These are phyloP conservation scores for Chamaenerion angustifolium DNA, from an alignment of 345 rosid species.

Conservation along the genomic window DNA sequence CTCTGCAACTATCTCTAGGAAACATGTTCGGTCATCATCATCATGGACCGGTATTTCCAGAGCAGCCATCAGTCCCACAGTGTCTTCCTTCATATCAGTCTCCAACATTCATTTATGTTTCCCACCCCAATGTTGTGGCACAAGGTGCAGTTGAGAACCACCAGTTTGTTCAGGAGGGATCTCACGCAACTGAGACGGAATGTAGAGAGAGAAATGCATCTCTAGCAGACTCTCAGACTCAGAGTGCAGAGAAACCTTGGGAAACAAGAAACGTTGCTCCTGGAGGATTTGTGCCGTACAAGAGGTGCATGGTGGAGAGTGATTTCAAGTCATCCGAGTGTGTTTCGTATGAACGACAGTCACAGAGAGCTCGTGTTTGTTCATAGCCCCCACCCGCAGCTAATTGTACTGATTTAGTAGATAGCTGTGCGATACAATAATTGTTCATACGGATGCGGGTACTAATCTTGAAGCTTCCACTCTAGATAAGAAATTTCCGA, in stretches of 20 bases:
- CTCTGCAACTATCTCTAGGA: constrained; percentile 26
- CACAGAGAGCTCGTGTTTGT: constrained; percentile 38
- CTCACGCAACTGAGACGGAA: constrained; percentile 21
- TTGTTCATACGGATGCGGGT: too few species aligned
- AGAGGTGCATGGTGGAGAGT: constrained; percentile 51
- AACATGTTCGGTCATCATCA: constrained; percentile 1
- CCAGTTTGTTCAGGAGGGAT: constrained; percentile 17
- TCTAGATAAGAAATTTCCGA: too few species aligned
- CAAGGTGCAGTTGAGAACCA: not conserved
- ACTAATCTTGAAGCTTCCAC: too few species aligned
- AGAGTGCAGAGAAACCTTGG: constrained; percentile 3
- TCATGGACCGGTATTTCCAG: not conserved
- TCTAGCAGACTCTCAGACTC: constrained; percentile 18
- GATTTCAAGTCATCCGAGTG: constrained; percentile 25
- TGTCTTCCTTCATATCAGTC: constrained; percentile 11
- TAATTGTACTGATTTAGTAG: too few species aligned
- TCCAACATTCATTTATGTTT: constrained; percentile 6
- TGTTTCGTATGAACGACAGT: constrained; percentile 27
- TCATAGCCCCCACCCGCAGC: constrained; percentile 10
- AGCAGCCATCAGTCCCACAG: not conserved
- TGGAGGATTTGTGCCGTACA: constrained; percentile 53
- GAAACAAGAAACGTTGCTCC: not conserved
- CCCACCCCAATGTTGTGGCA: constrained; percentile 6
- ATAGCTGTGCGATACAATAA: too few species aligned
- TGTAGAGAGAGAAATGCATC: constrained; percentile 26